These are phyloP conservation scores for Boletus eberwhitei DNA, from an alignment of 768 basidiomycete species.

Conservation along the genomic window DNA sequence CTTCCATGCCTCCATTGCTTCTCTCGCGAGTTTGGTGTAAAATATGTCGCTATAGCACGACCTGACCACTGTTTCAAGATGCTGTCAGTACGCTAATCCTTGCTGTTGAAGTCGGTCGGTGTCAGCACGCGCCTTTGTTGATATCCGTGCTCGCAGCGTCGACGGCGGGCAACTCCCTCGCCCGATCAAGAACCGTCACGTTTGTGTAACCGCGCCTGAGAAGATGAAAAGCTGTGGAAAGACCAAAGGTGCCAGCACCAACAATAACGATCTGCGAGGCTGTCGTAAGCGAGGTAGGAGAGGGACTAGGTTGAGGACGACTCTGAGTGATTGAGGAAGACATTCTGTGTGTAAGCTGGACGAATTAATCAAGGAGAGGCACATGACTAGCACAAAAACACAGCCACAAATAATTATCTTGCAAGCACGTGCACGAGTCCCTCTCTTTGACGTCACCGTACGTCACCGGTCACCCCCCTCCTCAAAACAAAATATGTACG, in stretches of 20 bases:
- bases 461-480: too few relatives aligned
- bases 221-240: slow-evolving; percentile 82
- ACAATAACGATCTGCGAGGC: slow-evolving; percentile 49
- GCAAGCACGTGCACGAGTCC: too few relatives aligned
- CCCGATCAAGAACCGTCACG: slow-evolving; percentile 76
- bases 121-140: slow-evolving; percentile 32
- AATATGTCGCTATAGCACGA: slow-evolving; percentile 68
- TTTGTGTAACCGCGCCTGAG: slow-evolving; percentile 62
- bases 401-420: too few relatives aligned
- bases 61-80: slow-evolving; percentile 56
- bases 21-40: slow-evolving; percentile 67
- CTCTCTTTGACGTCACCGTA: too few relatives aligned
- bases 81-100: not conserved
- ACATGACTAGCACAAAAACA: too few relatives aligned
- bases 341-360: not conserved
- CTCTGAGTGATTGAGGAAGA: not conserved
- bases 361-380: not conserved
- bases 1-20: slow-evolving; percentile 78
- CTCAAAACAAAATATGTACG: too few relatives aligned
- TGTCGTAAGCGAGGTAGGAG: not conserved
- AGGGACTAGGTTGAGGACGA: not conserved
- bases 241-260: slow-evolving; percentile 83
- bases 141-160: slow-evolving; percentile 73
- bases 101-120: not conserved
- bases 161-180: slow-evolving; percentile 64